phyloP scores from a whole-genome alignment of 176 grass and related monocot genomes.

The Rhynchospora breviuscula region DNA sequence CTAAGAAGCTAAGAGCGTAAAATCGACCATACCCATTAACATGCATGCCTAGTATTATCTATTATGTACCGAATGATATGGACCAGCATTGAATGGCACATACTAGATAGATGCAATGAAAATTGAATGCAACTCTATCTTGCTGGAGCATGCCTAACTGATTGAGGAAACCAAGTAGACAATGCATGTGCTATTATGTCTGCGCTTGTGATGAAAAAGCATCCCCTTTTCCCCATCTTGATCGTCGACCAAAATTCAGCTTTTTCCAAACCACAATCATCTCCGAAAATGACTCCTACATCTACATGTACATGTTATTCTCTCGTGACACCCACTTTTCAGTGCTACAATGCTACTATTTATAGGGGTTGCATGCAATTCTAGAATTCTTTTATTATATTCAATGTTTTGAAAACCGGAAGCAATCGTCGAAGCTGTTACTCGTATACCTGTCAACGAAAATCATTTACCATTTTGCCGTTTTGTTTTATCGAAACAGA shows the following conservation, averaged over 20 bases:
- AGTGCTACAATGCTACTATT: neutral
- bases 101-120: neutral
- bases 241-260: conserved; percentile 18
- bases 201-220: conserved; percentile 1
- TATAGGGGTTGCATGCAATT: neutral
- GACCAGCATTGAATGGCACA: conserved; percentile 13
- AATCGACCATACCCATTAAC: no score
- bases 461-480: no score
- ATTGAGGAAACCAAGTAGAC: neutral
- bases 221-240: neutral
- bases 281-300: neutral
- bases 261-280: conserved; percentile 7
- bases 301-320: neutral
- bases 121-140: conserved; percentile 17
- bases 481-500: no score
- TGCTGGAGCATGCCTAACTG: conserved; percentile 11
- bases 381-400: neutral
- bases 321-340: neutral
- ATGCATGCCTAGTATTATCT: neutral
- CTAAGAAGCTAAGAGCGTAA: no score
- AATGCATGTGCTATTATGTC: conserved; percentile 11
- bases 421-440: no score
- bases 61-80: neutral
- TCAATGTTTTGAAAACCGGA: no score
- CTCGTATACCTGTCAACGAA: no score